Percentiles rank a stretch among this genome's conserved stretches.
Conservation (phyloP, 352 stramenopile genomes). For the Phytophthora rubi region DNA sequence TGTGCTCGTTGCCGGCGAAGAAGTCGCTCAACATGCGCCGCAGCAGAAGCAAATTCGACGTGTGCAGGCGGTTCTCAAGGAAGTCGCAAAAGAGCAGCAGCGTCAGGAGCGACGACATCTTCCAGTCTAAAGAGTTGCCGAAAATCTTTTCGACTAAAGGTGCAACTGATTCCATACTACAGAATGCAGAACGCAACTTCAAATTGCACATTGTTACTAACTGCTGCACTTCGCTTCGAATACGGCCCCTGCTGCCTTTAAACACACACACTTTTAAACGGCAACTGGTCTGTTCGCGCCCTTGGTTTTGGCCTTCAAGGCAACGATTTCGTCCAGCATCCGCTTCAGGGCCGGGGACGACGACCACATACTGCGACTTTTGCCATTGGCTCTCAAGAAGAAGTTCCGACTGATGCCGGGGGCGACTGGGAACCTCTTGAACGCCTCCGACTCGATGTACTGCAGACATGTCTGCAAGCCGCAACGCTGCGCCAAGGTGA, state of each 20-base stretch:
- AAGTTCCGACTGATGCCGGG: neutral
- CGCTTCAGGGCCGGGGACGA: neutral
- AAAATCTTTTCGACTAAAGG: too few species aligned
- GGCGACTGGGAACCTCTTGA: constrained; percentile 22
- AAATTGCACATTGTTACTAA: too few species aligned
- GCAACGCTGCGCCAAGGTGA: constrained; percentile 7
- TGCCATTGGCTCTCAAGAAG: neutral
- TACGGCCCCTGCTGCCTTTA: too few species aligned
- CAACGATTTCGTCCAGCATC: neutral
- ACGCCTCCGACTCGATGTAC: constrained; percentile 28
- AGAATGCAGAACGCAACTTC: too few species aligned
- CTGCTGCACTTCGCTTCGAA: too few species aligned
- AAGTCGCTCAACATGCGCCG: constrained; percentile 41
- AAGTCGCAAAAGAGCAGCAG: constrained; percentile 44
- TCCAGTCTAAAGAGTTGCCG: too few species aligned
- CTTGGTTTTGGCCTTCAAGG: constrained; percentile 1
- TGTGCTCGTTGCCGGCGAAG: constrained; percentile 32
- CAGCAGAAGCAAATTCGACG: constrained; percentile 35
- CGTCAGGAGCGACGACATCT: constrained; percentile 14
- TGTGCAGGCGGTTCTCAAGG: constrained; percentile 40
- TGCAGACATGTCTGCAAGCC: constrained; percentile 16
- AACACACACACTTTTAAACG: too few species aligned
- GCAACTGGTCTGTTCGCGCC: neutral
- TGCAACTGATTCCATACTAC: too few species aligned
- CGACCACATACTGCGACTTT: constrained; percentile 41